Base-by-base conservation (phyloP, 2,329 filamentous ascomycete genomes). In the Talaromyces albobiverticillius region DNA sequence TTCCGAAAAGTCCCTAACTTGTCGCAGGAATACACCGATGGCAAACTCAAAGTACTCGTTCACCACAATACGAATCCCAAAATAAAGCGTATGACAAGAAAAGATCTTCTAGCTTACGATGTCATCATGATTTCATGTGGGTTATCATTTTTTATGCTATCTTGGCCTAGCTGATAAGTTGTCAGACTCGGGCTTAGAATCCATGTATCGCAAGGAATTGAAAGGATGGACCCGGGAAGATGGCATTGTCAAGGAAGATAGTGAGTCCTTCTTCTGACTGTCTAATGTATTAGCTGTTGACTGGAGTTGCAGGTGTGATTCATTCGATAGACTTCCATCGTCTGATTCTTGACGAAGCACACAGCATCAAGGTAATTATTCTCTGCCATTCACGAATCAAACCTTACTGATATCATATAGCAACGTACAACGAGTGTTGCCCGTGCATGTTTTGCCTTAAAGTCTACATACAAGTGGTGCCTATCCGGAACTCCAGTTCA, bases 111-210 rank as follows among this genome's bases (percentile, higher is more conserved):
- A 71, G 84, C 87, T 61, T 95, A 86, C 72, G 85, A 99, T 71
- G 90, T 99, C 48, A 93, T 97, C 67, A 91, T 97, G 82, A 95
- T 97, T 75, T 97, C 93, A 13, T 99, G 95, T 80, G 91, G 89
- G 75, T 84, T 31, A 9, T 34, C 16, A n/a, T 18, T 6, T 8
- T 25, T 41, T n/a, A 20, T 32, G 22, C 14, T 32, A 14, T 32
- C 29, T 45, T 46, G 26, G 11, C n/a, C 29, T 23, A 20, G 29
- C 50, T 52, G 20, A 52, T 4, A n/a, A 43, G 14, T 29, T 3
- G 38, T 10, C 60, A 76, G 73, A 80, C 59, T 76, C 77, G 62
- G 82, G 89, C 61, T 76, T 99, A 31, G 94, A 97, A 71, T 95
- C 92, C 0, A 86, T 96, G 65, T 90, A 91, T 67, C 87, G 94